Percentiles rank a stretch among this genome's conserved stretches.
Evolutionary conservation across 139 green algal species (phyloP).

Genomic region (Picochlorum sp.): DNA sequence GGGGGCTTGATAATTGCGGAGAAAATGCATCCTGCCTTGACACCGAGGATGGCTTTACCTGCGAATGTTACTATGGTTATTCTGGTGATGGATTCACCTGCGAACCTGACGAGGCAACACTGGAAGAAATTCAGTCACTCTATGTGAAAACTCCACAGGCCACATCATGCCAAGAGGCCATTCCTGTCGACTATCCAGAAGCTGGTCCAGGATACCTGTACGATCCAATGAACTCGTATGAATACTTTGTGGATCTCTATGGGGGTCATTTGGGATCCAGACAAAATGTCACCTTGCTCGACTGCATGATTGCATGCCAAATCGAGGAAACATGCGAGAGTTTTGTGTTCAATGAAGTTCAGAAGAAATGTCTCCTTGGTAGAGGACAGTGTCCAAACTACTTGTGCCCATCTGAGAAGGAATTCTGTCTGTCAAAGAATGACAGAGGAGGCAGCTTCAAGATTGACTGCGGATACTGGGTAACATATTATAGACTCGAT

Average conservation of each 20-base stretch:
- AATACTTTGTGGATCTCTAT: constrained; percentile 12
- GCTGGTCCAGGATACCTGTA: constrained; percentile 37
- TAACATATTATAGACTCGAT: constrained; percentile 38
- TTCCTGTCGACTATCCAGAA: constrained; percentile 33
- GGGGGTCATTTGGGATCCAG: constrained; percentile 18
- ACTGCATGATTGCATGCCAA: constrained; percentile 34
- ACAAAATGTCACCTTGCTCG: constrained; percentile 20
- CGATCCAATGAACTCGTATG: constrained; percentile 35
- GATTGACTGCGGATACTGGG: constrained; percentile 36
- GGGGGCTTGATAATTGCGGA: constrained; percentile 34
- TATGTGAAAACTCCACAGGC: constrained; percentile 18
- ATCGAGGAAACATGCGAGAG: constrained; percentile 15
- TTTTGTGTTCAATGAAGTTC: constrained; percentile 33
- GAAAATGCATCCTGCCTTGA: constrained; percentile 42
- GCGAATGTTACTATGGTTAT: constrained; percentile 42
- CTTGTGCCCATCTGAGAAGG: neutral
- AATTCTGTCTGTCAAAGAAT: constrained; percentile 14
- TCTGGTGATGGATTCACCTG: constrained; percentile 24
- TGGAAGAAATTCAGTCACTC: neutral
- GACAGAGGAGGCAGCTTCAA: constrained; percentile 15
- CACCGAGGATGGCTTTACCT: constrained; percentile 32
- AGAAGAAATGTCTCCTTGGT: constrained; percentile 38
- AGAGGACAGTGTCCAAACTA: constrained; percentile 18
- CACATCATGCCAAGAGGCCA: constrained; percentile 34
- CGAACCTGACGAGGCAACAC: constrained; percentile 1